Evolutionary conservation across 1,284 basidiomycete genomes (phyloP).

Genomic region (Filobasidium uniguttulatum): DNA sequence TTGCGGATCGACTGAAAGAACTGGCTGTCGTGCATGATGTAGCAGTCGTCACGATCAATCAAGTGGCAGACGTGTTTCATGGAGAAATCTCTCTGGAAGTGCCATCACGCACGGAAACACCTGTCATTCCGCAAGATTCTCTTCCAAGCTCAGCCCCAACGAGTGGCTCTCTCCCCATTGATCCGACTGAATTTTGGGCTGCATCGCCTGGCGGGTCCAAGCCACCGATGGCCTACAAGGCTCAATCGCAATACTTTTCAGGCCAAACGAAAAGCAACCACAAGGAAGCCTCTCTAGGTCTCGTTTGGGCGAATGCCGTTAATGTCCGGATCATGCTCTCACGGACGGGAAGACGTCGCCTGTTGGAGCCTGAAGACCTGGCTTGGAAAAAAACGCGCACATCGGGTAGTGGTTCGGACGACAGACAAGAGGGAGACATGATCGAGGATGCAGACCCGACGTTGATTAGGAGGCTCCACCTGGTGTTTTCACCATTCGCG

Average conservation of each 20-base stretch:
- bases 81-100: constrained; percentile 18
- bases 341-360: constrained; percentile 54
- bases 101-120: neutral
- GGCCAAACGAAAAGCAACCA: constrained; percentile 45
- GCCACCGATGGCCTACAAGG: constrained; percentile 46
- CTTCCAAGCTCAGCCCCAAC: neutral
- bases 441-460: constrained; percentile 30
- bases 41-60: constrained; percentile 70
- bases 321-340: constrained; percentile 68
- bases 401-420: constrained; percentile 3
- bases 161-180: constrained; percentile 2
- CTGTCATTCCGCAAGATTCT: too few species aligned
- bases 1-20: constrained; percentile 53
- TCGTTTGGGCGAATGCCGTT: constrained; percentile 81
- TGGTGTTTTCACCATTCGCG: constrained; percentile 60
- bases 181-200: constrained; percentile 15
- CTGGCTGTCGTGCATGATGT: constrained; percentile 51
- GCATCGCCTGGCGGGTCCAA: constrained; percentile 13
- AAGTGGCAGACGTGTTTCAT: constrained; percentile 60
- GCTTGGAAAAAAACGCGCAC: constrained; percentile 1
- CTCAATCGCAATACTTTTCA: constrained; percentile 60
- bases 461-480: constrained; percentile 38
- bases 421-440: neutral
- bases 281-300: constrained; percentile 69
- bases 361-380: constrained; percentile 35